Conservation (phyloP, 257 asterid genomes). For the Jacaranda mimosifolia region DNA sequence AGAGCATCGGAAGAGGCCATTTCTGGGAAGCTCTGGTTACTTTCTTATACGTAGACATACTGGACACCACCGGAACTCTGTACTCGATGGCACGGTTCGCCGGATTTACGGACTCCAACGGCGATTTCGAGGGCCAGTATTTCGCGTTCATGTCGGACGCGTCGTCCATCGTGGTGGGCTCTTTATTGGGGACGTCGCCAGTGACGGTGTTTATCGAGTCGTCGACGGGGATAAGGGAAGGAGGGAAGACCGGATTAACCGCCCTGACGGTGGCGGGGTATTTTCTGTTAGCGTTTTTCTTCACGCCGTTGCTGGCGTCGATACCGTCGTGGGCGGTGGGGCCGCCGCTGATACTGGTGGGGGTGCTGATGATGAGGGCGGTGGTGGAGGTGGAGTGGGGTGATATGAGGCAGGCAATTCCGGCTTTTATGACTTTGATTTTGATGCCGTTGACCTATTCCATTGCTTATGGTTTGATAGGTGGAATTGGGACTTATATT, state of each 20-base stretch:
- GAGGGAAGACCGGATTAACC: constrained; percentile 93
- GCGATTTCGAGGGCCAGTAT: constrained; percentile 91
- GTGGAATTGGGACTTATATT: constrained; percentile 79
- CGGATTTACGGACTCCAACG: constrained; percentile 69
- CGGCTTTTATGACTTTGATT: constrained; percentile 86
- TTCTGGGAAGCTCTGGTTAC: constrained; percentile 93
- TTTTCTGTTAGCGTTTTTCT: constrained; percentile 78
- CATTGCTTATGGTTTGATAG: constrained; percentile 91
- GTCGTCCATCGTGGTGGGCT: constrained; percentile 76
- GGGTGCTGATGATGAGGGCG: constrained; percentile 95
- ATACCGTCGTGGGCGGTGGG: constrained; percentile 99
- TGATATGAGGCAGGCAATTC: constrained; percentile 92
- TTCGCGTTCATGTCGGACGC: constrained; percentile 97
- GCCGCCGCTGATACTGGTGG: constrained; percentile 91
- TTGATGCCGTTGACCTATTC: constrained; percentile 94
- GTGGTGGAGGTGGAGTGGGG: constrained; percentile 95
- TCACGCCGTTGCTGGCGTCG: constrained; percentile 92
- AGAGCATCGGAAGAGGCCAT: constrained; percentile 57
- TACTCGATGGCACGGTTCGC: constrained; percentile 95
- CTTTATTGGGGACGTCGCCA: constrained; percentile 90
- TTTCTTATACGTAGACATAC: constrained; percentile 79
- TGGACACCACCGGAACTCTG: constrained; percentile 89
- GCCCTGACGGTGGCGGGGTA: constrained; percentile 90
- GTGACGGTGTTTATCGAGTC: constrained; percentile 90
- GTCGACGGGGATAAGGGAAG: constrained; percentile 93